Percentiles rank a stretch among this genome's conserved stretches.
Evolutionary conservation across 495 filamentous ascomycete species (phyloP).

Genomic region (Viridothelium virens): DNA sequence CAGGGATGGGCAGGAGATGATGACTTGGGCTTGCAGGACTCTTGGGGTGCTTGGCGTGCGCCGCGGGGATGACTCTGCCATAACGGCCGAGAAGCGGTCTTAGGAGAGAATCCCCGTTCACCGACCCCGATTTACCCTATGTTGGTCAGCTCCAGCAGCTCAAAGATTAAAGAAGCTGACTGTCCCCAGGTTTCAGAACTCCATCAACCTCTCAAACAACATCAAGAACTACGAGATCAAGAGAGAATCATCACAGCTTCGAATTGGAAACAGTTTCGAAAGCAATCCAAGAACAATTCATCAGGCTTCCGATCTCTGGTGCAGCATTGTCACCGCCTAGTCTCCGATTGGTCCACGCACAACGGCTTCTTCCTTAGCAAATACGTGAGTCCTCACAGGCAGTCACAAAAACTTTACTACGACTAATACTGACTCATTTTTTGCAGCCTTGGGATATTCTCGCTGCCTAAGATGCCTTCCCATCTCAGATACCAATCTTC

Average conservation of each 20-base stretch:
- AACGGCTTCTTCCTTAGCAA: neutral
- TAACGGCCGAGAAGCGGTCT: neutral
- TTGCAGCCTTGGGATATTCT: slow-evolving; percentile 10
- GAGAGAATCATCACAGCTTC: neutral
- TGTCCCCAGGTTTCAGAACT: slow-evolving; percentile 1
- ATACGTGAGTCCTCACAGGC: slow-evolving; percentile 8
- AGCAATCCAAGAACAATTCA: neutral
- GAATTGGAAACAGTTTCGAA: neutral
- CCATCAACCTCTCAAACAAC: slow-evolving; percentile 2
- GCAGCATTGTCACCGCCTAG: neutral
- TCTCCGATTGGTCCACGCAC: slow-evolving; percentile 5
- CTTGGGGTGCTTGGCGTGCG: neutral
- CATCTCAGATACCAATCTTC: slow-evolving; percentile 23
- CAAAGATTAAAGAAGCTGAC: slow-evolving; percentile 12
- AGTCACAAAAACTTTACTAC: neutral
- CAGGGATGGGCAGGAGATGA: neutral
- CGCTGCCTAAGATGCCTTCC: slow-evolving; percentile 25
- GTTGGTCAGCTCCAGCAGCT: slow-evolving; percentile 6
- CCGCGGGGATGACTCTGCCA: neutral
- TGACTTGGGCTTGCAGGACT: neutral
- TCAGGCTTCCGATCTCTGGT: slow-evolving; percentile 1
- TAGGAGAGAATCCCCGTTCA: neutral
- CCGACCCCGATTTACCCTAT: neutral
- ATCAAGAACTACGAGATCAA: neutral
- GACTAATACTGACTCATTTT: slow-evolving; percentile 18